Evolutionary conservation across 2,329 filamentous ascomycete genomes (phyloP), one percentile per base, ranked within the genome.

Genomic region (Phyllosticta citrichinensis): DNA sequence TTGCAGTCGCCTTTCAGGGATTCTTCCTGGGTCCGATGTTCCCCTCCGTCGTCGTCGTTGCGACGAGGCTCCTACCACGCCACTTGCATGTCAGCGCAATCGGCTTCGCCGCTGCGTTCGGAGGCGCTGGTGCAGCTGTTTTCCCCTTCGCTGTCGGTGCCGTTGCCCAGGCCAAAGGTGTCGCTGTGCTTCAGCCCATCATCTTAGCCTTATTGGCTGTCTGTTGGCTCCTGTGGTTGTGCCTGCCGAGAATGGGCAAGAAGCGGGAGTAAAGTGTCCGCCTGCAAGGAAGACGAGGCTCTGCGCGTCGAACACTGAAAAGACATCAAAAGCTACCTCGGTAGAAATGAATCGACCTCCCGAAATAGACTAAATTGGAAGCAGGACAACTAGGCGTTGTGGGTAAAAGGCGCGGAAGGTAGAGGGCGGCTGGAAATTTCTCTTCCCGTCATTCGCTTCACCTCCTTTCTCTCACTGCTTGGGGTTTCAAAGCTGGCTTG

Each of bases 11-110:
- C 0, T 73, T 92, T 0, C 80, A 91, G 62, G 90, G 90, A 0
- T 89, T 93, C 77, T 90, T 92, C 68, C 79, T 93, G 0, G 90
- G 89, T 0, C 89, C 90, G 0, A 73, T 94, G 20, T 94, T 92
- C 69, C 89, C 89, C 0, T 87, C 86, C 1, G 87, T 83, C 0
- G 81, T 94, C 10, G 84, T 92, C 0, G 84, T 84, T 0, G 83
- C 85, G 4, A 90, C 88, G 0, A 91, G 89, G 66, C 77, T 94
- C 3, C 77, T 95, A 1, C 89, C 89, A 0, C 79, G 78, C 50
- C 81, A 89, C 63, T 76, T 91, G 25, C 91, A 95, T 67, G 87
- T 94, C 52, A 84, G 82, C n/a, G 85, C 86, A 0, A 89, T 95
- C 64, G 89, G 90, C 0, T 93, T 95, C 67, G 87, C 87, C 0